These are phyloP conservation scores for Lyophyllum atratum DNA, from an alignment of 768 basidiomycete species.

Conservation along the genomic window DNA sequence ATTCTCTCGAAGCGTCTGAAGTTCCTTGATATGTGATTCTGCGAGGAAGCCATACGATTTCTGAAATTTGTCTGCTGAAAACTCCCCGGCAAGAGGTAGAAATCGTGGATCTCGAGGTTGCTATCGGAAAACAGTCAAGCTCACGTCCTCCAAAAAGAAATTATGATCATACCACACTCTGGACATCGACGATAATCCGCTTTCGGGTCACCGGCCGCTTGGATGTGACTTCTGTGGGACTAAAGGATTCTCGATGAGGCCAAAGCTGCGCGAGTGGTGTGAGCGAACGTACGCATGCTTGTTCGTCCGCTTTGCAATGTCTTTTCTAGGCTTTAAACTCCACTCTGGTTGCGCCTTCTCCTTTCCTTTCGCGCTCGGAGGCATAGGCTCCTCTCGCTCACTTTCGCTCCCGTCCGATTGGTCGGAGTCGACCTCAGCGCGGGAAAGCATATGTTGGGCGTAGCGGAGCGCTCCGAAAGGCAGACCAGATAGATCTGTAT, in stretches of 20 bases:
- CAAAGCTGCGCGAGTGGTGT: not conserved
- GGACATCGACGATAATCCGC: constrained; percentile 67
- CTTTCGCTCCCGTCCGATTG: constrained; percentile 14
- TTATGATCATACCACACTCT: constrained; percentile 55
- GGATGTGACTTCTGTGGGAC: constrained; percentile 81
- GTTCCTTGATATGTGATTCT: constrained; percentile 63
- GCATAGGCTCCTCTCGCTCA: constrained; percentile 16
- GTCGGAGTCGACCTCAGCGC: constrained; percentile 36
- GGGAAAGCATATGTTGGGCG: constrained; percentile 59
- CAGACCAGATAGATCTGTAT: constrained; percentile 55
- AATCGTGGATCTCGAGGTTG: constrained; percentile 88
- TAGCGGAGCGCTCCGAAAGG: constrained; percentile 66
- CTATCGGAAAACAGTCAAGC: constrained; percentile 35
- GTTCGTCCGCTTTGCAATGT: constrained; percentile 60
- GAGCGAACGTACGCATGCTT: constrained; percentile 81
- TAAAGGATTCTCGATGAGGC: constrained; percentile 27
- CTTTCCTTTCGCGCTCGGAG: constrained; percentile 9
- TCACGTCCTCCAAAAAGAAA: constrained; percentile 1
- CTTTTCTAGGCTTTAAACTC: constrained; percentile 42
- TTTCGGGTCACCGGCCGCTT: constrained; percentile 81
- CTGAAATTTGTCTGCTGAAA: constrained; percentile 64
- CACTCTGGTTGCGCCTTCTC: constrained; percentile 41
- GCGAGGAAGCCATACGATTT: constrained; percentile 76
- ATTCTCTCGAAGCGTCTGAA: constrained; percentile 62
- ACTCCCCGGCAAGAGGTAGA: constrained; percentile 67